Percentiles rank a stretch among this genome's conserved stretches.
Conservation (phyloP, 106 monocot species). For the Apostasia shenzhenica region DNA sequence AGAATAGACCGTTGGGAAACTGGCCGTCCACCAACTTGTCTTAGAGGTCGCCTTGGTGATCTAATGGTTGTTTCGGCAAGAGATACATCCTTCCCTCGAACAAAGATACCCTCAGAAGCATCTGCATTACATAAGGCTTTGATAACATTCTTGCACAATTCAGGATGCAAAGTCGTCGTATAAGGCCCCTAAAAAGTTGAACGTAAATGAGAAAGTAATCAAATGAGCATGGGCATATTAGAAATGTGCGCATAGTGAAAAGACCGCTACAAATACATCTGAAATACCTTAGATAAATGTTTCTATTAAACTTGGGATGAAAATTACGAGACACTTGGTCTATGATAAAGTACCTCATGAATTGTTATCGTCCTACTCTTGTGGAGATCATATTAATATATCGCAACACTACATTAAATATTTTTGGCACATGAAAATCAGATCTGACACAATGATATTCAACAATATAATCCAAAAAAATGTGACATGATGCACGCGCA, state of each 20-base stretch:
- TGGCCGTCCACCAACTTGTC: conserved; percentile 43
- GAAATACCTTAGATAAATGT: neutral
- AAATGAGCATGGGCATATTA: neutral
- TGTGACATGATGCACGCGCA: too few species aligned
- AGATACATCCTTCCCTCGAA: conserved; percentile 65
- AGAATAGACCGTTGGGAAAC: conserved; percentile 59
- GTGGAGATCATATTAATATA: too few species aligned
- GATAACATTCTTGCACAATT: conserved; percentile 58
- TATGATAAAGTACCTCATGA: too few species aligned
- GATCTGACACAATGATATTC: too few species aligned
- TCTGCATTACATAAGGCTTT: conserved; percentile 92
- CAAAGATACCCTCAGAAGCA: conserved; percentile 67
- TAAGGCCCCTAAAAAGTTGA: conserved; percentile 58
- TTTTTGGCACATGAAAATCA: too few species aligned
- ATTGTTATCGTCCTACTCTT: too few species aligned
- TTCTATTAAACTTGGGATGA: too few species aligned
- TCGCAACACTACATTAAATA: too few species aligned
- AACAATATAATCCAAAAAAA: too few species aligned
- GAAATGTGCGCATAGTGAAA: too few species aligned
- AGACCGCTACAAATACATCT: neutral
- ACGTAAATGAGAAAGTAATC: neutral
- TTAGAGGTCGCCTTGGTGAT: conserved; percentile 46
- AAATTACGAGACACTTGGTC: too few species aligned
- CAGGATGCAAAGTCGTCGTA: conserved; percentile 47
- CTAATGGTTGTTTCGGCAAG: conserved; percentile 85